Conservation (phyloP, 2,329 filamentous ascomycete genomes). For the Alternaria brassicae region DNA sequence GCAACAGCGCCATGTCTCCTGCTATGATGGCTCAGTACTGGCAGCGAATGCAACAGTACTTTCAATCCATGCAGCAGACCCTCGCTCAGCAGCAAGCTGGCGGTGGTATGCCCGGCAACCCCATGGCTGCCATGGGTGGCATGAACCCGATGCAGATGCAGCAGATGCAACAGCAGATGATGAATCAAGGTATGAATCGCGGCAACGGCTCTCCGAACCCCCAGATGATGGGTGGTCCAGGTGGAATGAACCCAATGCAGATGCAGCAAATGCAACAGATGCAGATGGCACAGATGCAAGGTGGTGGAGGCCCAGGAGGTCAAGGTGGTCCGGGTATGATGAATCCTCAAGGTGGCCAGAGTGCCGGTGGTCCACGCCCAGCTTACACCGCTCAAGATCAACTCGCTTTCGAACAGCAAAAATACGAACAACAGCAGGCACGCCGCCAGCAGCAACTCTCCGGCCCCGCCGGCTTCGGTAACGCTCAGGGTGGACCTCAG, state of each 20-base stretch:
- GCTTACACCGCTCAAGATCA: constrained; percentile 75
- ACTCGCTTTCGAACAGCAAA: constrained; percentile 77
- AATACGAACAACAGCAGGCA: constrained; percentile 74
- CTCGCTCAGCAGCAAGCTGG: constrained; percentile 65
- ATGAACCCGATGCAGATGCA: constrained; percentile 67
- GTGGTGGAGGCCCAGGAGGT: constrained; percentile 50
- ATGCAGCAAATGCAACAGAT: constrained; percentile 73
- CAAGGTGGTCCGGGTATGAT: constrained; percentile 38
- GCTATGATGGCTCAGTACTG: constrained; percentile 99
- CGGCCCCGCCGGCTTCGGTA: constrained; percentile 54
- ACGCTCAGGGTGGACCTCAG: constrained; percentile 68
- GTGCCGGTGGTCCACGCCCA: constrained; percentile 47
- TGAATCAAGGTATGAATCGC: constrained; percentile 38
- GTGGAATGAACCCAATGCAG: constrained; percentile 73
- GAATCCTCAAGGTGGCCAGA: constrained; percentile 24
- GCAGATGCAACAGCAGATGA: constrained; percentile 51
- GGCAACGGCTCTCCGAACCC: constrained; percentile 43
- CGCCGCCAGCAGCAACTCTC: constrained; percentile 58
- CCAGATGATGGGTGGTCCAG: constrained; percentile 54
- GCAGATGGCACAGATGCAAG: constrained; percentile 57
- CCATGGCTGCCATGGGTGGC: constrained; percentile 58
- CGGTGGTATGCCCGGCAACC: constrained; percentile 41
- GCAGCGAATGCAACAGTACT: constrained; percentile 98
- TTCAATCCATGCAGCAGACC: constrained; percentile 92
- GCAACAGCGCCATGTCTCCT: constrained; percentile 76